Evolutionary conservation across 148 eudicot species (phyloP).

Genomic region (Hydrangea macrophylla): DNA sequence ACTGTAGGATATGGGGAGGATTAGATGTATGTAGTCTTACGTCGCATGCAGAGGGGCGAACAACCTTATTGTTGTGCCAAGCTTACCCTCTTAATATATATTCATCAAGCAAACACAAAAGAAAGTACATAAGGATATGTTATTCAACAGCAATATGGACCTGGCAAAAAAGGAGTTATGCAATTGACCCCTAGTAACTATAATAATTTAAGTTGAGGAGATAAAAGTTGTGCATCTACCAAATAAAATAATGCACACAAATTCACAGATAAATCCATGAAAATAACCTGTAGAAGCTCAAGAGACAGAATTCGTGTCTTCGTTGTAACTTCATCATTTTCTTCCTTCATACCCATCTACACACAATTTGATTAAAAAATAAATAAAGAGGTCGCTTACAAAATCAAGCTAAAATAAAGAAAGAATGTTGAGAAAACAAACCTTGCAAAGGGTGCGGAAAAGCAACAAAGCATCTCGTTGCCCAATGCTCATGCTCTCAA

Average conservation of each 20-base stretch:
- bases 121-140: background rate
- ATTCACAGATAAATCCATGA: background rate
- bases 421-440: conserved; percentile 26
- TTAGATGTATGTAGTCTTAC: too few species aligned
- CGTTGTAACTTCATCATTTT: conserved; percentile 76
- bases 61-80: too few species aligned
- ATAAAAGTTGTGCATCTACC: conserved; percentile 2
- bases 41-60: too few species aligned
- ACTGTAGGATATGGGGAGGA: too few species aligned
- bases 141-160: background rate
- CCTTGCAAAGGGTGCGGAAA: conserved; percentile 98
- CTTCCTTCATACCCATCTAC: conserved; percentile 99
- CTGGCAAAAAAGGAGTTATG: background rate
- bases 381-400: conserved; percentile 15
- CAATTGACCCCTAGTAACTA: background rate
- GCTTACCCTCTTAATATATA: background rate
- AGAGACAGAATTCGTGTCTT: conserved; percentile 90
- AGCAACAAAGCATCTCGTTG: conserved; percentile 89
- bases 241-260: conserved; percentile 5
- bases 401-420: conserved; percentile 10
- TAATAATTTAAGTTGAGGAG: background rate
- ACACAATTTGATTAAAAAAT: conserved; percentile 18
- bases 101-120: background rate
- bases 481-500: conserved; percentile 79
- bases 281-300: conserved; percentile 89